Evolutionary conservation across 2,329 filamentous ascomycete genomes (phyloP), one percentile per base, ranked within the genome.

Genomic region (Lecanicillium sp.): DNA sequence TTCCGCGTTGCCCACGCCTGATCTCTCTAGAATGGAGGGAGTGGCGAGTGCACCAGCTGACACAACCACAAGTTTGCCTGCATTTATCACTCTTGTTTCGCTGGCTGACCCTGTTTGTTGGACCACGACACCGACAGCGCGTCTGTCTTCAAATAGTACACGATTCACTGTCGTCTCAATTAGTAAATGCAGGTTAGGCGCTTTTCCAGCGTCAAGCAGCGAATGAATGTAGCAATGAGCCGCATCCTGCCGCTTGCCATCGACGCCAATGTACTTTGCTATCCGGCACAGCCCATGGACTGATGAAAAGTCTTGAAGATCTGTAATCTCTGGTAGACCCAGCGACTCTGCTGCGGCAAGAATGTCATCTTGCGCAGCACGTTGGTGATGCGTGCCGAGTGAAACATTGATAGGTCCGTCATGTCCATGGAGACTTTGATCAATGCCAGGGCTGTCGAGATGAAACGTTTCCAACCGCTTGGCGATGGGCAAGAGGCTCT

Each of bases 21-120:
- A 80, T 16, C 75, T 62, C 51, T 80, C 73, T 1, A 80, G 64
- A 5, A 80, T 60, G 1, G 57, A 54, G 1, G 73, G 71, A 0
- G 70, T 70, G 3, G 64, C 67, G 14, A 66, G 60, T 0, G 70
- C 63, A 9, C 72, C 73, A 17, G 63, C 61, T 2, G 63, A 60
- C 1, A 67, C 45, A 4, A 69, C 49, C 4, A 81, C 74, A 15
- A 78, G 56, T 54, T 73, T 78, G 6, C 64, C 62, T 3, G 77
- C 76, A 32, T 57, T 64, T 14, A 79, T 56, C n/a, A n/a, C n/a
- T n/a, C n/a, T n/a, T 11, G 41, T 43, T n/a, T 8, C 17, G 5
- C 28, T 9, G 3, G 28, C 19, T 3, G 22, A 9, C 11, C 25
- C 18, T 4, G 14, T 5, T 6, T 6, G 11, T 16, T 41, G 52